phyloP scores from a whole-genome alignment of 331 rosid genomes.

The Malus hybrid region DNA sequence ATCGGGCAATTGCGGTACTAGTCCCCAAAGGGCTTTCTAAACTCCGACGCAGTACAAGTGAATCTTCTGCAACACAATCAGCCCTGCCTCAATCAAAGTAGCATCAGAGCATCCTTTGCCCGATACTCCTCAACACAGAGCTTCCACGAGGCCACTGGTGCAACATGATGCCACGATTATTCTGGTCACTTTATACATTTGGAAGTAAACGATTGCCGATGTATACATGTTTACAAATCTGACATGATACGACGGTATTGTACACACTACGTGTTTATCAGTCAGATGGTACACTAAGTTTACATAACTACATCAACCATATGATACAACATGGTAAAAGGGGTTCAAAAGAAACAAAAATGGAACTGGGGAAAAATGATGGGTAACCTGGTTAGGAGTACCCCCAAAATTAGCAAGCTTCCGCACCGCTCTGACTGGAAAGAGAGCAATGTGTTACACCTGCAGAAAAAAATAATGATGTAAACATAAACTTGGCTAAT shows the following conservation, averaged over 20 bases:
- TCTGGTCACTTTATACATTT: not conserved
- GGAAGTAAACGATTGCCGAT: not conserved
- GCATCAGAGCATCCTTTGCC: not conserved
- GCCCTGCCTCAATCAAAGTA: not conserved
- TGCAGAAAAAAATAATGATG: constrained; percentile 17
- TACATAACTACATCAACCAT: constrained; percentile 6
- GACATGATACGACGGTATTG: constrained; percentile 2
- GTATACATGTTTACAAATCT: not conserved
- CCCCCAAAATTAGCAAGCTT: constrained; percentile 25
- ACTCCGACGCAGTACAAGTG: not conserved
- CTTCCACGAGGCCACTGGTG: constrained; percentile 5
- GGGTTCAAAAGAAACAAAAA: not conserved
- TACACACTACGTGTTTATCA: constrained; percentile 9
- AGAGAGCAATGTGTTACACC: constrained; percentile 27
- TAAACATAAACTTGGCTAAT: constrained; percentile 2
- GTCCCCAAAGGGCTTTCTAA: not conserved
- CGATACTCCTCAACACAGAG: not conserved
- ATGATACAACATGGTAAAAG: constrained; percentile 6
- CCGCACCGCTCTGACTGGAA: constrained; percentile 32
- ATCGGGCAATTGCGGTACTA: no score
- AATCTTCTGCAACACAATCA: not conserved
- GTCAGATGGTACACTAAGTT: constrained; percentile 30
- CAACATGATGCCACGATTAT: not conserved
- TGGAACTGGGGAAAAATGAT: not conserved
- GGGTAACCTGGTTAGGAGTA: constrained; percentile 16